Base-by-base conservation (phyloP, 2,329 filamentous ascomycete genomes). In the Monilinia fructicola region DNA sequence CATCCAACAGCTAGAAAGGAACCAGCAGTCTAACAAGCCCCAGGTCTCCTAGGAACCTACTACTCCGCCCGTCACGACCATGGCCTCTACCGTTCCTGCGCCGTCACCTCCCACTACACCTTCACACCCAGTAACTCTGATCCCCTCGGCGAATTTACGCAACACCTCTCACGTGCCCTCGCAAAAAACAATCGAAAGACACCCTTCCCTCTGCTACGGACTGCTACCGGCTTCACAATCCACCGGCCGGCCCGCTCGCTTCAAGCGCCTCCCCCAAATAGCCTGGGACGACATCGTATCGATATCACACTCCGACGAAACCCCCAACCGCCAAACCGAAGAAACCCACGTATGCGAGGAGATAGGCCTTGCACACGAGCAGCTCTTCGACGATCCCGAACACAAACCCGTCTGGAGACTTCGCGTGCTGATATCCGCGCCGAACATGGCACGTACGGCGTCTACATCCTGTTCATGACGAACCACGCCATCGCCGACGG, bases 401-500 rank as follows among this genome's bases (percentile, higher is more conserved):
- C 28, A 26, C 1, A 69, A 68, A 40, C 72, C 72, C 7, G 67
- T 66, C 0, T 74, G 73, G 73, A 73, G 67, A 54, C 1, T 73
- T 9, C 35, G 65, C 3, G 65, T 71, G 35, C n/a, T 73, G 5
- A 53, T 64, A 58, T 12, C 54, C 12, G 4, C 16, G 12, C 21
- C 5, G 16, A n/a, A 42, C 63, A 60, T 50, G 46, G 38, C 26
- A 52, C 14, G 3, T 58, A 9, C 23, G 65, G 26, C 58, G 48
- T 74, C 18, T 69, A 72, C 59, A 56, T 73, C 18, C 52, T 67
- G 9, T 73, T 72, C 44, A 4, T 70, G 1, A 58, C 21, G 21
- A 54, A 72, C 35, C 71, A 72, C 59, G 72, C 68, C 0, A 67
- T 73, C 28, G 64, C 66, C 7, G 72, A 74, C 52, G 72, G 72